phyloP scores from a whole-genome alignment of 2,329 filamentous ascomycete species.

The Dothiorella sarmentorum region DNA sequence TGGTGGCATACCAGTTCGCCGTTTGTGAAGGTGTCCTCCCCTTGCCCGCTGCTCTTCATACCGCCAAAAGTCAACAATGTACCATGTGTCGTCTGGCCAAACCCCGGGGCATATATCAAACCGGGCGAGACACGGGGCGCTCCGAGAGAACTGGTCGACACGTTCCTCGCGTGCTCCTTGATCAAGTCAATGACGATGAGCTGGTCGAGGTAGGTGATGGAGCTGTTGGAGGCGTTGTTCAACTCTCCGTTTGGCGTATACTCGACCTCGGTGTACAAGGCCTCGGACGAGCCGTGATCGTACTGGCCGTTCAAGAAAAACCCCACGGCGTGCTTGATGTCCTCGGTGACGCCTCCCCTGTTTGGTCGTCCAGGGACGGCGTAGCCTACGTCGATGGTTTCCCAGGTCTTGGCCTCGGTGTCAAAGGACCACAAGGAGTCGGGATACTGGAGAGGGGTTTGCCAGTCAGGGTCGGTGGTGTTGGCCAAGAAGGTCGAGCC shows the following conservation, averaged over 20 bases:
- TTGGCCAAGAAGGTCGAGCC: constrained; percentile 31
- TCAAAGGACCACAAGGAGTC: constrained; percentile 35
- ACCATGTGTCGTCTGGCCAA: not conserved
- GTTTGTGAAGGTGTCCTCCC: not conserved
- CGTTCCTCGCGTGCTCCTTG: not conserved
- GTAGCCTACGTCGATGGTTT: not conserved
- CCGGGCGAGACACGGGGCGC: not conserved
- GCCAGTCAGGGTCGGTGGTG: constrained; percentile 29
- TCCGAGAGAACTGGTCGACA: not conserved
- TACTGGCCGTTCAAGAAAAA: constrained; percentile 9
- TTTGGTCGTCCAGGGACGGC: constrained; percentile 42
- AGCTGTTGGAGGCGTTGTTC: not conserved
- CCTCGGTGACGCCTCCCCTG: not conserved
- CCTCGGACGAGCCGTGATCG: not conserved
- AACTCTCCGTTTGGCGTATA: not conserved
- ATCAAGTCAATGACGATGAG: not conserved
- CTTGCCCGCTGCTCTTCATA: not conserved
- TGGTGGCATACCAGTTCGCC: not conserved
- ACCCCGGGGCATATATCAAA: not conserved
- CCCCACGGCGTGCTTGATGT: not conserved
- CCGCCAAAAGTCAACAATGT: not conserved
- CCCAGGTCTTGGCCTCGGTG: constrained; percentile 24
- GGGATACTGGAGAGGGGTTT: constrained; percentile 23
- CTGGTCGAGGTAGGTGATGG: not conserved
- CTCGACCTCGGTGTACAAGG: not conserved